Percentiles rank a stretch among this genome's conserved stretches.
Evolutionary conservation across 768 basidiomycete genomes (phyloP).

Genomic region (Leccinellum rugosiceps): DNA sequence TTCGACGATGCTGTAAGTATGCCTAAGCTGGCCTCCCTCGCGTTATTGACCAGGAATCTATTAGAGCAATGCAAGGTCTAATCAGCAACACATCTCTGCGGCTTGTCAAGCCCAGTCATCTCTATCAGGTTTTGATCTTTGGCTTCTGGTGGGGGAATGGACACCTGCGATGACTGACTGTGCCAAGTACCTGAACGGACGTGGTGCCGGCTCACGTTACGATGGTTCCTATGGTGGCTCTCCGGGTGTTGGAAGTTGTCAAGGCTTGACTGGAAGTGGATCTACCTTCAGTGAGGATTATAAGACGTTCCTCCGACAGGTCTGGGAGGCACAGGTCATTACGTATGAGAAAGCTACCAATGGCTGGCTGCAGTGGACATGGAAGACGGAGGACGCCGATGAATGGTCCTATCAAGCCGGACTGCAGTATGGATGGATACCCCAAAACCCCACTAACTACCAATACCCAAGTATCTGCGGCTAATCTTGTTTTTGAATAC

Average conservation of each 20-base stretch:
- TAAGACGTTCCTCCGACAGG: slow-evolving; percentile 78
- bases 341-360: slow-evolving; percentile 60
- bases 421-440: slow-evolving; percentile 81
- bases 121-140: slow-evolving; percentile 58
- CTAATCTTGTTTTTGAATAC: slow-evolving; percentile 10
- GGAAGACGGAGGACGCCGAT: slow-evolving; percentile 79
- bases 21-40: not conserved
- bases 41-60: not conserved
- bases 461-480: slow-evolving; percentile 63
- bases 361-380: slow-evolving; percentile 82
- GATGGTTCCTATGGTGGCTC: slow-evolving; percentile 62
- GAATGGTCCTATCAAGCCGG: slow-evolving; percentile 92
- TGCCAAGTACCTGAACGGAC: slow-evolving; percentile 63
- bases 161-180: slow-evolving; percentile 75
- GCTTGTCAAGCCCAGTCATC: slow-evolving; percentile 50
- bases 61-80: slow-evolving; percentile 44
- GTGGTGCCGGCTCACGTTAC: slow-evolving; percentile 65
- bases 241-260: slow-evolving; percentile 73
- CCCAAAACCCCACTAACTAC: slow-evolving; percentile 48
- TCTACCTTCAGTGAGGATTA: slow-evolving; percentile 71
- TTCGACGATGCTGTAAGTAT: slow-evolving; percentile 55
- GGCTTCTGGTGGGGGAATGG: slow-evolving; percentile 90
- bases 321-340: slow-evolving; percentile 82
- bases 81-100: slow-evolving; percentile 54
- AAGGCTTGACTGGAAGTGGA: slow-evolving; percentile 67